These are phyloP conservation scores for Aspergillus melleus DNA, from an alignment of 2,329 filamentous ascomycete genomes.

Conservation along the genomic window DNA sequence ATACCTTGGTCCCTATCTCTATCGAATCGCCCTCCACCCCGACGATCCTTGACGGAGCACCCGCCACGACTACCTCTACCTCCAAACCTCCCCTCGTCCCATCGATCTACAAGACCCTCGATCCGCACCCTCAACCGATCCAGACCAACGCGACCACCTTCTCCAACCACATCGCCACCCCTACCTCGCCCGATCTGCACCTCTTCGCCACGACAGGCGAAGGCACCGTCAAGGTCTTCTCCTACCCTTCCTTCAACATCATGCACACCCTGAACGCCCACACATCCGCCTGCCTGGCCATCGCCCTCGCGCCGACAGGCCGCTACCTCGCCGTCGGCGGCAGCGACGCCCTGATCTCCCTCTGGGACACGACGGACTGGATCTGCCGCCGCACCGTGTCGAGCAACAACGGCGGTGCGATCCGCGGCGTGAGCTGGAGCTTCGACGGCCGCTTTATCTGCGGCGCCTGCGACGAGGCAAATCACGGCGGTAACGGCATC, in stretches of 20 bases:
- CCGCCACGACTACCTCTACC: conserved; percentile 13
- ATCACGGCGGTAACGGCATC: conserved; percentile 43
- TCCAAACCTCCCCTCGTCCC: conserved; percentile 18
- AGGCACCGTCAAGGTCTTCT: conserved; percentile 49
- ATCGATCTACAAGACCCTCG: conserved; percentile 40
- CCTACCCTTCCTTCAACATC: conserved; percentile 46
- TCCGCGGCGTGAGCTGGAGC: conserved; percentile 51
- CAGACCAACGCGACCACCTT: conserved; percentile 53
- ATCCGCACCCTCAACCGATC: conserved; percentile 45
- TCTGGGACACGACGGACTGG: conserved; percentile 55
- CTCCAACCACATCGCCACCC: conserved; percentile 42
- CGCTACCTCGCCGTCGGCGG: conserved; percentile 52
- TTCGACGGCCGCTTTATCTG: conserved; percentile 52
- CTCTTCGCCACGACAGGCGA: conserved; percentile 52
- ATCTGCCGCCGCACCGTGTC: conserved; percentile 50
- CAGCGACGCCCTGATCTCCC: conserved; percentile 50
- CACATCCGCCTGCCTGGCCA: conserved; percentile 49
- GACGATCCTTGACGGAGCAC: conserved; percentile 19
- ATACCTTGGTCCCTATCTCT: conserved; percentile 48
- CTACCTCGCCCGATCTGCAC: conserved; percentile 39
- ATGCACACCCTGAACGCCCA: conserved; percentile 50
- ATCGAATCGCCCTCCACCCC: conserved; percentile 42
- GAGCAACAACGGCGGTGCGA: conserved; percentile 45
- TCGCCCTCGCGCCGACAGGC: conserved; percentile 48
- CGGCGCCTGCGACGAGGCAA: conserved; percentile 49